phyloP scores from a whole-genome alignment of 306 rosid species.

The Acmispon strigosus region DNA sequence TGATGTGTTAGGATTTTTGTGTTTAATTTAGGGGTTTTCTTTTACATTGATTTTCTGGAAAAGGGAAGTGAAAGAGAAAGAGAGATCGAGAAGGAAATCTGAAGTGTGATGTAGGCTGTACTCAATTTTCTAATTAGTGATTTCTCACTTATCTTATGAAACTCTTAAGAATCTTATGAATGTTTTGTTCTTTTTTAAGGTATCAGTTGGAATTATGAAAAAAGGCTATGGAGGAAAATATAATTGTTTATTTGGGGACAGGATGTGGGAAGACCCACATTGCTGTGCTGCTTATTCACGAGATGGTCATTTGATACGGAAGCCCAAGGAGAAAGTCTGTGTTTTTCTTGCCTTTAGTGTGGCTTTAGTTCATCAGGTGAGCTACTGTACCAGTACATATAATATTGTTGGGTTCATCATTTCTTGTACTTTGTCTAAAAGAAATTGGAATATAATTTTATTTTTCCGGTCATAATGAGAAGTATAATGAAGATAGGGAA shows the following conservation, averaged over 20 bases:
- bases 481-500: neutral
- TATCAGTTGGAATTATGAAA: constrained; percentile 78
- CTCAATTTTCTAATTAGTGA: neutral
- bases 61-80: no score
- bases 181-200: constrained; percentile 37
- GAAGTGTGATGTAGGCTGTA: neutral
- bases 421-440: neutral
- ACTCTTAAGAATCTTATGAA: constrained; percentile 9
- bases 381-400: neutral
- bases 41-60: no score
- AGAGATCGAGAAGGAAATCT: no score
- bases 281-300: constrained; percentile 74
- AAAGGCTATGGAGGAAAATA: constrained; percentile 83
- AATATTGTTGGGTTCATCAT: neutral
- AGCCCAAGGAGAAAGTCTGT: constrained; percentile 60
- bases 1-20: no score
- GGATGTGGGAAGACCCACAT: constrained; percentile 98
- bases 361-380: constrained; percentile 87
- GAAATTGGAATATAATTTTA: neutral
- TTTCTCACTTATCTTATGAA: neutral
- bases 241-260: constrained; percentile 82
- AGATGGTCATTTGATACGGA: constrained; percentile 63
- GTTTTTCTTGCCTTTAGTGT: constrained; percentile 93
- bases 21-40: no score
- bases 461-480: neutral